Evolutionary conservation across 768 basidiomycete genomes (phyloP), one percentile per base, ranked within the genome.

Genomic region (Russula foetens): DNA sequence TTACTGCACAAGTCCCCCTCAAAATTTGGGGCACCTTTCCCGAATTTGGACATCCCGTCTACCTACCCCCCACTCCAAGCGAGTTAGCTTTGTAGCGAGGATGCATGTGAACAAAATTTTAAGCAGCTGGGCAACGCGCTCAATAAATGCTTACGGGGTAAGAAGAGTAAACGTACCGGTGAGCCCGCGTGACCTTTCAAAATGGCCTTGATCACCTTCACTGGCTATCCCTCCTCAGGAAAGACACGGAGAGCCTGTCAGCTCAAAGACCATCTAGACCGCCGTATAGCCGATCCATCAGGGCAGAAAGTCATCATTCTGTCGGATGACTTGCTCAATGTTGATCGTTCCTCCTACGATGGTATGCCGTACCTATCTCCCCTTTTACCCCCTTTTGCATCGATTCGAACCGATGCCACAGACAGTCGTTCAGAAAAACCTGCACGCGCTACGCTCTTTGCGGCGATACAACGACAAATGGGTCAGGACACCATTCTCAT

Each of bases 181-280:
- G n/a, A n/a, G n/a, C n/a, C n/a, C n/a, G n/a, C n/a, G n/a, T n/a
- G n/a, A n/a, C n/a, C n/a, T n/a, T n/a, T n/a, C n/a, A 33, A 33
- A 9, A 97, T 98, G 96, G 92, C 96, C n/a, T 79, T 97, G 44
- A 77, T 99, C 66, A 96, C 93, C 2, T 76, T 98, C 43, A 81
- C 89, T 29, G 96, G 96, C 17, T 95, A 80, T 74, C 96, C 96
- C 0, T 85, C 79, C 65, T 86, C 88, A 44, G 95, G 96, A 58
- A 99, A 99, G 74, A 81, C 90, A 1, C 76, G 71, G n/a, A 75
- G 93, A 38, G 88, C 86, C 2, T 61, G 70, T 0, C 83, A 93
- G 69, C 77, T 99, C 49, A 76, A 77, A 55, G 67, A 69, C 6
- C 77, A 81, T 66, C 77, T 98, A 51, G 76, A 85, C 51, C 45